Conservation (phyloP, 2,329 filamentous ascomycete species). For the Aspergillus tubingensis region DNA sequence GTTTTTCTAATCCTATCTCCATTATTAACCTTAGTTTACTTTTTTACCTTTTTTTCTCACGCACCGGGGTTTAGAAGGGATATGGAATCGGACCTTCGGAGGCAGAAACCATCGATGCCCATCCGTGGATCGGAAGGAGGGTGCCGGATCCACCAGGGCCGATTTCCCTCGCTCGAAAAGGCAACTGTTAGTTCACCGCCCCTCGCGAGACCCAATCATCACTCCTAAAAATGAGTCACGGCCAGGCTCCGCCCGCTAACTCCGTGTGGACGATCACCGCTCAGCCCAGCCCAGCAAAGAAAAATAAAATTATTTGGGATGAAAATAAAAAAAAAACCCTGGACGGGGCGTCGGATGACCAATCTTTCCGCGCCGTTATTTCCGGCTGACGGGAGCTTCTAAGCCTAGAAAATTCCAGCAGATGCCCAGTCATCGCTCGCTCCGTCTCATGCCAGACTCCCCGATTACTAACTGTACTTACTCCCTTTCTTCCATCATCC, state of each 20-base stretch:
- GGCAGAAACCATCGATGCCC: slow-evolving; percentile 9
- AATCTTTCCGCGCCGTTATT: slow-evolving; percentile 23
- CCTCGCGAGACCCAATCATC: slow-evolving; percentile 15
- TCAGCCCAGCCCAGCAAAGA: slow-evolving; percentile 1
- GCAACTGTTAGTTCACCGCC: slow-evolving; percentile 18
- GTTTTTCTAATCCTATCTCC: slow-evolving; percentile 3
- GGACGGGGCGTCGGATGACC: slow-evolving; percentile 22
- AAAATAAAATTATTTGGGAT: background rate
- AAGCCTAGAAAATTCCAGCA: slow-evolving; percentile 15
- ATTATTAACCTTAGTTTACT: slow-evolving; percentile 8
- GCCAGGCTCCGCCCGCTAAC: slow-evolving; percentile 10
- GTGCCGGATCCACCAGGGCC: slow-evolving; percentile 8
- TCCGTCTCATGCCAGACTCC: background rate
- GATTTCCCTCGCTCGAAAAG: slow-evolving; percentile 5
- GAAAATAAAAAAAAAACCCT: background rate
- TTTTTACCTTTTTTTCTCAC: slow-evolving; percentile 2
- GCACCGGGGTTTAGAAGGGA: slow-evolving; percentile 2
- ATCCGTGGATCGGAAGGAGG: slow-evolving; percentile 18
- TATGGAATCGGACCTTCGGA: slow-evolving; percentile 19
- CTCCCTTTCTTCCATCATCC: background rate
- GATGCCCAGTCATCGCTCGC: background rate
- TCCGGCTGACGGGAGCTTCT: slow-evolving; percentile 7
- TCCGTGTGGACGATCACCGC: slow-evolving; percentile 9
- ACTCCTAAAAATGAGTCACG: slow-evolving; percentile 18
- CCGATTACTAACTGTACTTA: background rate